Percentiles rank a stretch among this genome's conserved stretches.
Evolutionary conservation across 192 early-diverging fungal genomes (phyloP).

Genomic region (Backusella australiensis): DNA sequence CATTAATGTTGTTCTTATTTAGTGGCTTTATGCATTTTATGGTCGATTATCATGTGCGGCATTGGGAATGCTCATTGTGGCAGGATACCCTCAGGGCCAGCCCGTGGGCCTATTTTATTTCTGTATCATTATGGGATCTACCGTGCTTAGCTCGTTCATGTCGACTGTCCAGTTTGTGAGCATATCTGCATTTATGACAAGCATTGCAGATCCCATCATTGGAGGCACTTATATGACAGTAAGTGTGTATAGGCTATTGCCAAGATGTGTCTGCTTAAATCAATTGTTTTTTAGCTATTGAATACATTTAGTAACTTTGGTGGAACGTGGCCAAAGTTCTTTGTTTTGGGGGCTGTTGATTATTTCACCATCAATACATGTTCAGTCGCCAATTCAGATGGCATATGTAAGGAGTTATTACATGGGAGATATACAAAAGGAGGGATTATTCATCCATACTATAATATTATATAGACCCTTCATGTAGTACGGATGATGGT

Average conservation of each 20-base stretch:
- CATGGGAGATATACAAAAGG: no score
- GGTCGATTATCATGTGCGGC: conserved; percentile 79
- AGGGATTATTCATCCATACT: no score
- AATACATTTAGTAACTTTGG: conserved; percentile 97
- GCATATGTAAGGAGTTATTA: conserved; percentile 4
- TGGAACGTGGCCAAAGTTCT: conserved; percentile 95
- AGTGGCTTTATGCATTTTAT: conserved; percentile 91
- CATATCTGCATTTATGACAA: conserved; percentile 91
- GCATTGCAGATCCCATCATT: conserved; percentile 93
- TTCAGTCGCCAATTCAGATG: conserved; percentile 36
- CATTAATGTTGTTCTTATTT: not conserved
- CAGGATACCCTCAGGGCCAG: conserved; percentile 68
- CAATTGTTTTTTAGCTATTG: conserved; percentile 59
- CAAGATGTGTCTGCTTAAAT: not conserved
- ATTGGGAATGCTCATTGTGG: conserved; percentile 85
- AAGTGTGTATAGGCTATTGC: conserved; percentile 13
- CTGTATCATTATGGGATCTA: conserved; percentile 71
- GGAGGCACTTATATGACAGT: conserved; percentile 90
- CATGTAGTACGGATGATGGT: not conserved
- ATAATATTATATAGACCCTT: not conserved
- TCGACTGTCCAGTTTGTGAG: conserved; percentile 96
- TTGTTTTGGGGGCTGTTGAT: conserved; percentile 91
- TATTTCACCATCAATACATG: conserved; percentile 83
- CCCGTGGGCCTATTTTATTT: conserved; percentile 71
- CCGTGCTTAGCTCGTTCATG: conserved; percentile 83